These are phyloP conservation scores for Exserohilum turcica DNA, from an alignment of 2,329 filamentous ascomycete species.

Conservation along the genomic window DNA sequence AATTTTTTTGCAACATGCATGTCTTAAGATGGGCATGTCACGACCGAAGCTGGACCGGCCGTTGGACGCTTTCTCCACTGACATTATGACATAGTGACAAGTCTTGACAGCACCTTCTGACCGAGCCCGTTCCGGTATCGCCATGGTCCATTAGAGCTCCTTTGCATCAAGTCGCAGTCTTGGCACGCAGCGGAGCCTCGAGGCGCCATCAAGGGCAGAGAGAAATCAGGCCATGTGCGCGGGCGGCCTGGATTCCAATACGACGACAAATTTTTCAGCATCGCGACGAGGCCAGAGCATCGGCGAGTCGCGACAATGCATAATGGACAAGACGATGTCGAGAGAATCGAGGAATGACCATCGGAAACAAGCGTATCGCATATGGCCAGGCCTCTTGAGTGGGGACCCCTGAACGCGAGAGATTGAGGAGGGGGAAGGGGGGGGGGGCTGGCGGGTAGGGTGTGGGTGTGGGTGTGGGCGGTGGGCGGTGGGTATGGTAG, in stretches of 20 bases:
- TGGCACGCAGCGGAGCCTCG: constrained; percentile 3
- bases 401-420: constrained; percentile 22
- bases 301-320: neutral
- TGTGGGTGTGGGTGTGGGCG: no score
- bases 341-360: neutral
- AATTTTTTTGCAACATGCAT: constrained; percentile 14
- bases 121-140: constrained; percentile 1
- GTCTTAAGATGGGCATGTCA: constrained; percentile 1
- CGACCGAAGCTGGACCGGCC: constrained; percentile 13
- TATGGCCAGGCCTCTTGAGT: constrained; percentile 7
- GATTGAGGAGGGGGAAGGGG: no score
- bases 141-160: constrained; percentile 3
- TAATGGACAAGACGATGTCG: neutral
- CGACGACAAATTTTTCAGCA: no score
- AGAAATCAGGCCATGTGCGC: constrained; percentile 2
- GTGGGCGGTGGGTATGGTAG: constrained; percentile 10
- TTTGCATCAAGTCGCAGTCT: constrained; percentile 8
- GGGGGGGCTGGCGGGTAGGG: constrained; percentile 25
- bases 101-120: neutral
- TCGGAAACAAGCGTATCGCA: constrained; percentile 1
- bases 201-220: constrained; percentile 5
- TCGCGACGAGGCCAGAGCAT: neutral
- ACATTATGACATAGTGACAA: constrained; percentile 13
- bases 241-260: no score
- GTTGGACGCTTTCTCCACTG: constrained; percentile 7